Evolutionary conservation across 2,329 filamentous ascomycete genomes (phyloP).

Genomic region (Aspergillus calidoustus): DNA sequence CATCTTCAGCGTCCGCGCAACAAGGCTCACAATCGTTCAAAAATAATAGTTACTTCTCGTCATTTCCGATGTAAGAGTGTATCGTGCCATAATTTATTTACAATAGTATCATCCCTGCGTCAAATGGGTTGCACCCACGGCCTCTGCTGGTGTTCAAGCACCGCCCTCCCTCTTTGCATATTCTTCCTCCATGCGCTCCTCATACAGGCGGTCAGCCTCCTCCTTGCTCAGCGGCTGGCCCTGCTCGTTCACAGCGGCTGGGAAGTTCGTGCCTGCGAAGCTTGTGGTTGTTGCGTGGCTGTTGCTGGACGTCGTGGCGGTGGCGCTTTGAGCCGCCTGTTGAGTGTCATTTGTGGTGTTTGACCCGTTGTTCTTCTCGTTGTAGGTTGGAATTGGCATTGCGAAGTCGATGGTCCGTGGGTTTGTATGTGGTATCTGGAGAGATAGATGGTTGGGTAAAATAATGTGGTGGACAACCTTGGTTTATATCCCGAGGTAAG

Average conservation of each 20-base stretch:
- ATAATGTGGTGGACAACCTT: not conserved
- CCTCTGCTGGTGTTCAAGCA: conserved; percentile 33
- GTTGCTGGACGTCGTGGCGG: conserved; percentile 19
- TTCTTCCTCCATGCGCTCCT: conserved; percentile 54
- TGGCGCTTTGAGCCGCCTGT: conserved; percentile 20
- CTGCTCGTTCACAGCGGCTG: conserved; percentile 21
- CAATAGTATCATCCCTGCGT: not conserved
- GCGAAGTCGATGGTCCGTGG: not conserved
- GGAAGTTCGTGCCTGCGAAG: conserved; percentile 19
- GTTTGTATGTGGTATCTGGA: not conserved
- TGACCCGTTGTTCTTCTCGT: conserved; percentile 12
- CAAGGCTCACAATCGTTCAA: not conserved
- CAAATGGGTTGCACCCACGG: not conserved
- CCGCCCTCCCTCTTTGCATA: conserved; percentile 51
- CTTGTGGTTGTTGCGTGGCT: conserved; percentile 26
- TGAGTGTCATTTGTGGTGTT: conserved; percentile 25
- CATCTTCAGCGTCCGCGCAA: not conserved
- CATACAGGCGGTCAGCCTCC: conserved; percentile 49
- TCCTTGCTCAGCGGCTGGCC: conserved; percentile 42
- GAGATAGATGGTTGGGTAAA: not conserved
- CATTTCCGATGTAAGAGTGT: not conserved
- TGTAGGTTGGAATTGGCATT: conserved; percentile 23
- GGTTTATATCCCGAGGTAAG: not conserved
- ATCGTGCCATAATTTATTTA: not conserved
- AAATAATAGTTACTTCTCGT: not conserved